These are phyloP conservation scores for Pythium inflatum DNA, from an alignment of 352 stramenopile genomes.

Conservation along the genomic window DNA sequence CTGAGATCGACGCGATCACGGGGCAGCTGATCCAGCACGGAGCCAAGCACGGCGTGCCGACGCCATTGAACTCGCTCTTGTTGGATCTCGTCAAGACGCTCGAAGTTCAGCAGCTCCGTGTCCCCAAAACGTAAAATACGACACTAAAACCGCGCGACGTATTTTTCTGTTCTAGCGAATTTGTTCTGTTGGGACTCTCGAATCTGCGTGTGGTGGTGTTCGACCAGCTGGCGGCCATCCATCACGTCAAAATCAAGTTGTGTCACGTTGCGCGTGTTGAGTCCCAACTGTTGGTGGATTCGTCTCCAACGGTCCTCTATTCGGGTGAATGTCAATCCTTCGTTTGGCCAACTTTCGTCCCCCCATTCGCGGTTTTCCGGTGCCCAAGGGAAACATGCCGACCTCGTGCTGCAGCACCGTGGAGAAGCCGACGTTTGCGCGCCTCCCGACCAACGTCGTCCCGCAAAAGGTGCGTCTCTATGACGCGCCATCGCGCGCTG, in stretches of 20 bases:
- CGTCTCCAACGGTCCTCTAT: constrained; percentile 24
- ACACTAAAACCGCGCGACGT: no score
- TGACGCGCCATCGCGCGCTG: background rate
- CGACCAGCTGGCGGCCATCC: no score
- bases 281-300: constrained; percentile 2
- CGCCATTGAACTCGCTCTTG: constrained; percentile 67
- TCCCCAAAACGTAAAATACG: background rate
- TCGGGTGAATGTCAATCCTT: no score
- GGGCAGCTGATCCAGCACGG: constrained; percentile 60
- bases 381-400: constrained; percentile 16
- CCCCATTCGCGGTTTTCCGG: no score
- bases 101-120: constrained; percentile 38
- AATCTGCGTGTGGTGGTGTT: no score
- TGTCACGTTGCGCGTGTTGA: no score
- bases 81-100: constrained; percentile 60
- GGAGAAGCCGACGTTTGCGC: constrained; percentile 43
- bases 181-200: no score
- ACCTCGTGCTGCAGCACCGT: constrained; percentile 6
- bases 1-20: constrained; percentile 78
- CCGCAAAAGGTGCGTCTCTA: constrained; percentile 50
- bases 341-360: background rate
- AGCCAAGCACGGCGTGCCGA: constrained; percentile 48
- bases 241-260: no score
- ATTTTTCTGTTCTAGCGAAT: no score
- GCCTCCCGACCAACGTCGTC: constrained; percentile 58